Base-by-base conservation (phyloP, 495 filamentous ascomycete genomes). In the Choiromyces venosus region DNA sequence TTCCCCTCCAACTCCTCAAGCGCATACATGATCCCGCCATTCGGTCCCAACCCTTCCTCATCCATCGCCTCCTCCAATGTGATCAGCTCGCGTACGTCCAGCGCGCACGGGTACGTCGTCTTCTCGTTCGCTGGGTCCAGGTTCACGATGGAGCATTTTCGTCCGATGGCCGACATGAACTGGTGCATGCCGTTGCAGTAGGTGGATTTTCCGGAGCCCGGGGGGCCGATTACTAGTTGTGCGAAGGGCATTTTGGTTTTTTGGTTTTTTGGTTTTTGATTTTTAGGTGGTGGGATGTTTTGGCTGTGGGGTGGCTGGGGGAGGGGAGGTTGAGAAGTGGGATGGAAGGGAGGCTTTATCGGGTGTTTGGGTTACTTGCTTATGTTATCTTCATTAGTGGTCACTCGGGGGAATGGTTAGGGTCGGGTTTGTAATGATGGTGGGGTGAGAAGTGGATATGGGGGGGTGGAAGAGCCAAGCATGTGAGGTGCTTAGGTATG, bases 101-200 rank as follows among this genome's bases (percentile, higher is more conserved):
- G 87, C 68, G 94, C 93, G 83, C 90, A 93, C 6, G 89, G 88
- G 79, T 93, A 94, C 52, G 85, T 89, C 3, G 89, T 91, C 66
- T 86, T 85, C 80, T 99, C 95, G 85, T 99, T 99, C 65, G 95
- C 95, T 42, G 95, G 95, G 84, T 99, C 95, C 74, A 99, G 90
- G 83, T 99, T 99, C 71, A 97, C 92, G 56, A 97, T 87, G 18
- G 93, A 95, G 85, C 92, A 97, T 84, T 95, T 93, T 52, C 95
- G 91, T 56, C 92, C 92, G 80, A 99, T 96, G 67, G 95, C 94
- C 71, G 88, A 88, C 85, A 97, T 90, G 86, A 97, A 98, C 84
- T 99, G 95, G 78, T 97, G 92, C 92, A 99, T 97, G 76, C 95
- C 95, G 88, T 97, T 91, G 86, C 93, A 97, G 83, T 96, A 97